A percentile compares a stretch with the other conserved stretches of the same genome.
phyloP scores from a whole-genome alignment of 1,284 basidiomycete genomes.

The Neonothopanus nambi region DNA sequence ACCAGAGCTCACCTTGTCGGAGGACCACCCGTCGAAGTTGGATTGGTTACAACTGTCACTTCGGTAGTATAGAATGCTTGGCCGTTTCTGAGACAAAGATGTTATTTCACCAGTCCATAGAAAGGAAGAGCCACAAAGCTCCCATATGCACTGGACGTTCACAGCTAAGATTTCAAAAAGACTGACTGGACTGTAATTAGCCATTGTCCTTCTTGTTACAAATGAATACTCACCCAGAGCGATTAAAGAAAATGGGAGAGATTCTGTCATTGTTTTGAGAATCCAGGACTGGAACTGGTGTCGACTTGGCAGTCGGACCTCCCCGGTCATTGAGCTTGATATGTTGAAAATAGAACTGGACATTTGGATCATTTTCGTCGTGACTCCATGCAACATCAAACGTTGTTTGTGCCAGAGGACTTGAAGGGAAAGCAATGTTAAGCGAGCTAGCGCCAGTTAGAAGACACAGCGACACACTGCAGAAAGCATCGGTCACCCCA shows the following conservation, averaged over 20 bases:
- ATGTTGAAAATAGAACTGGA: background rate
- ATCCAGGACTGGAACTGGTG: no score
- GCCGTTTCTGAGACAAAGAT: background rate
- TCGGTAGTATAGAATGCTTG: background rate
- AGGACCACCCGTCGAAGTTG: background rate
- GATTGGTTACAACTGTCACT: background rate
- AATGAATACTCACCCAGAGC: background rate
- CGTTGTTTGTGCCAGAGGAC: background rate
- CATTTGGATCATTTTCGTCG: background rate
- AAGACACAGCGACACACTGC: no score
- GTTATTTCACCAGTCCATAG: no score
- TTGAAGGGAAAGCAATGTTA: background rate
- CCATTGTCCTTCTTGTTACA: no score
- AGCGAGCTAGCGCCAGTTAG: background rate
- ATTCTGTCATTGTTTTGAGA: no score
- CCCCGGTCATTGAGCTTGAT: background rate
- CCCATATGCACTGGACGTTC: background rate
- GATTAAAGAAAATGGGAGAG: no score
- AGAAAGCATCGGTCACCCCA: no score
- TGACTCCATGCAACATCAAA: background rate
- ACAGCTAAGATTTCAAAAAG: no score
- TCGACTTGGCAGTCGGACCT: background rate
- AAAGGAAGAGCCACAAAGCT: no score
- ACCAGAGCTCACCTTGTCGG: no score
- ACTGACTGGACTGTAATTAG: background rate